Base-by-base conservation (phyloP, 1,284 basidiomycete species). In the Heterobasidion occidentale region DNA sequence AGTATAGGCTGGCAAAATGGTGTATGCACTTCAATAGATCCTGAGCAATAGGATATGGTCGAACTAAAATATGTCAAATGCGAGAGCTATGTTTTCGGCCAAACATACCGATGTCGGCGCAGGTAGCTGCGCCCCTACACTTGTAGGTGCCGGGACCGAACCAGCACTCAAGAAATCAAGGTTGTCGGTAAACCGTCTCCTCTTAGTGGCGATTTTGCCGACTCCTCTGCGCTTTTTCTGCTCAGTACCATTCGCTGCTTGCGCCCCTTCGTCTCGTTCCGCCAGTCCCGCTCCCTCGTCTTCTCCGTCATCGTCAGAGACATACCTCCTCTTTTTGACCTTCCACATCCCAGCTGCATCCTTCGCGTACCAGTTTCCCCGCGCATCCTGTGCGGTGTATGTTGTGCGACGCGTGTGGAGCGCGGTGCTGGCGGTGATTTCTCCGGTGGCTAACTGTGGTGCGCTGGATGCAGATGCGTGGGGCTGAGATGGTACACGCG, bases 11-110 rank as follows among this genome's bases (percentile, higher is more conserved):
- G 12, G 86, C 75, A 59, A 83, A 83, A 63, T 82, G 73, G 61
- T 89, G 86, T 50, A 89, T 78, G 52, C 74, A 77, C 72, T 88
- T 88, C 50, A 89, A 67, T 3, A 88, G 67, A 60, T 89, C 86
- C 86, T 89, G 44, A 45, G 11, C 15, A 27, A 27, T 27, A 5
- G 5, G 27, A 27, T 27, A 4, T 6, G 27, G 27, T 27, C 27
- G 27, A 27, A 27, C 27, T 5, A 5, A 27, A 27, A 27, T 27
- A 27, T 27, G 27, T 27, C 27, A 27, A 27, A 27, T 27, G 27
- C 27, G 27, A 27, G 27, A 27, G 27, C 27, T 27, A 27, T 27
- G 27, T 27, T 27, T 27, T 27, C 27, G 27, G 5, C 27, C 27
- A 27, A 9, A 53, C 52, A 19, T 11, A 46, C 44, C 44, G 44